A percentile compares a stretch with the other conserved stretches of the same genome.
Conservation (phyloP, 371 early-diverging fungal species). For the Mycotypha africana region DNA sequence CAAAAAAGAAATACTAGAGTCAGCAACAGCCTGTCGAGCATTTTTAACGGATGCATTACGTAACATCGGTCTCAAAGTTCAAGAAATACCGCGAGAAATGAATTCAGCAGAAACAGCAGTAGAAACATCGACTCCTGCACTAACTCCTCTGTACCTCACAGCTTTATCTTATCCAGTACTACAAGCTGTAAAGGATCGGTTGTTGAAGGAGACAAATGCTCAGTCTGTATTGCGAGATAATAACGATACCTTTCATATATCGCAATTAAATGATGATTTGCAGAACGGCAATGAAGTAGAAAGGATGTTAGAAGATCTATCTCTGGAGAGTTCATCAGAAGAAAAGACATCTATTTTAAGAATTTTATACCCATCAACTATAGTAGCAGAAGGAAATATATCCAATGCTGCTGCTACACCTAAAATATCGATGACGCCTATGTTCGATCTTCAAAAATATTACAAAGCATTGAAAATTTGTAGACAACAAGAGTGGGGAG, state of each 20-base stretch:
- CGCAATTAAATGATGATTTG: not conserved
- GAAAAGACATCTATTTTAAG: slow-evolving; percentile 11
- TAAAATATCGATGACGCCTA: slow-evolving; percentile 5
- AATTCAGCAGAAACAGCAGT: slow-evolving; percentile 5
- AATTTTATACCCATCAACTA: slow-evolving; percentile 3
- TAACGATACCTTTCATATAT: slow-evolving; percentile 12
- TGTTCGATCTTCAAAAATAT: slow-evolving; percentile 19
- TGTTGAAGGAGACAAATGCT: slow-evolving; percentile 1
- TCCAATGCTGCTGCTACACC: slow-evolving; percentile 4
- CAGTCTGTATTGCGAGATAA: slow-evolving; percentile 1
- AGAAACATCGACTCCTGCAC: slow-evolving; percentile 9
- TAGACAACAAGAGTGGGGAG: slow-evolving; percentile 14
- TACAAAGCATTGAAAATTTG: slow-evolving; percentile 22
- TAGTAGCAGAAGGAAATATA: not conserved
- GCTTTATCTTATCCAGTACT: slow-evolving; percentile 1
- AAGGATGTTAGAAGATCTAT: not conserved
- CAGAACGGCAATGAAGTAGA: not conserved
- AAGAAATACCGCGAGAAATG: too few species aligned
- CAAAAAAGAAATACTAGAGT: slow-evolving; percentile 27
- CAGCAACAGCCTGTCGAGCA: slow-evolving; percentile 37
- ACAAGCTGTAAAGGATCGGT: not conserved
- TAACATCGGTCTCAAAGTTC: slow-evolving; percentile 47
- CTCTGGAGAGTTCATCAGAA: slow-evolving; percentile 4
- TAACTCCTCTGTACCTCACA: slow-evolving; percentile 49
- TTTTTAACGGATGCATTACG: slow-evolving; percentile 45